Conservation (phyloP, 768 basidiomycete genomes). For the Suillus spraguei region DNA sequence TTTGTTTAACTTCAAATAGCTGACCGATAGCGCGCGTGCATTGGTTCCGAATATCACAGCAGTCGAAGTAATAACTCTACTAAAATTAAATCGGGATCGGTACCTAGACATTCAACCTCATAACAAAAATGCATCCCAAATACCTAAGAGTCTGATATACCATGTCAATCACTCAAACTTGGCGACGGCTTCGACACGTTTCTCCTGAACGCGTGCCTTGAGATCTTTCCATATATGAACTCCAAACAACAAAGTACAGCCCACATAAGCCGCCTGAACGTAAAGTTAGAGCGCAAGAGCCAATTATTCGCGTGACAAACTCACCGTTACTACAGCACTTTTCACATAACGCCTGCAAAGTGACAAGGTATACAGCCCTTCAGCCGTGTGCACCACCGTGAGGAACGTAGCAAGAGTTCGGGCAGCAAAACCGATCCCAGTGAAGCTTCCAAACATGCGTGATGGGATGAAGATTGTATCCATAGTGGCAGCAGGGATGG, state of each 20-base stretch:
- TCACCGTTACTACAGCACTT: slow-evolving; percentile 22
- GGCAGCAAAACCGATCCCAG: slow-evolving; percentile 22
- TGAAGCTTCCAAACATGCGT: slow-evolving; percentile 11
- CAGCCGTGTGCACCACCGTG: slow-evolving; percentile 22
- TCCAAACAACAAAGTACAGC: slow-evolving; percentile 52
- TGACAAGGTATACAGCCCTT: slow-evolving; percentile 30
- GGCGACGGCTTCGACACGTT: slow-evolving; percentile 78
- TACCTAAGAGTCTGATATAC: background rate
- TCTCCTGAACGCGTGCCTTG: slow-evolving; percentile 58
- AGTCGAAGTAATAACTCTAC: background rate
- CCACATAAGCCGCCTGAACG: slow-evolving; percentile 52
- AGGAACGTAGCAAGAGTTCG: slow-evolving; percentile 11
- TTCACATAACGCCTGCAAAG: slow-evolving; percentile 33
- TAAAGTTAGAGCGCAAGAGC: background rate
- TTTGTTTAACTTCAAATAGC: background rate
- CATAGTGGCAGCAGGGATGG: slow-evolving; percentile 16
- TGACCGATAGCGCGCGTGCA: too few species aligned
- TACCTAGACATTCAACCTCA: background rate
- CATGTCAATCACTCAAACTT: slow-evolving; percentile 54
- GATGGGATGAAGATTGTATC: slow-evolving; percentile 25
- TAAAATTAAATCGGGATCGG: background rate
- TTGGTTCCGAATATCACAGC: background rate
- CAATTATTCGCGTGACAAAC: background rate
- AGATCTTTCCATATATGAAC: slow-evolving; percentile 57
- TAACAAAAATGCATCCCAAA: background rate